Evolutionary conservation across 306 rosid genomes (phyloP).

Genomic region (Astragalus glycyphyllos): DNA sequence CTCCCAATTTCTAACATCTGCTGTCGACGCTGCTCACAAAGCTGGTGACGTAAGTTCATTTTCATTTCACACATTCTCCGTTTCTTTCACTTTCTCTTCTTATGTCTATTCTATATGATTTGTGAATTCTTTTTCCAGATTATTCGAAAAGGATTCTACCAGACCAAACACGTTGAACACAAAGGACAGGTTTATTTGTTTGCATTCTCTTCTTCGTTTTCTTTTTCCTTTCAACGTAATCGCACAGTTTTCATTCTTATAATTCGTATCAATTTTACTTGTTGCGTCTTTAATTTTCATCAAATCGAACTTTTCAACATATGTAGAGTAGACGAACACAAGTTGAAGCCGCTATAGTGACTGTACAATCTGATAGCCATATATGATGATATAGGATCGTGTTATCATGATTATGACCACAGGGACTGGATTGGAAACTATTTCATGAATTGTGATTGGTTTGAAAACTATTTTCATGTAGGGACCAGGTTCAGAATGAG

Average conservation of each 20-base stretch:
- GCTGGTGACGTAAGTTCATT: conserved; percentile 75
- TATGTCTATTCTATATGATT: background rate
- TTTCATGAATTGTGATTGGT: background rate
- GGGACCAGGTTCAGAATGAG: background rate
- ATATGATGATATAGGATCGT: background rate
- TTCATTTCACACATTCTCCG: conserved; percentile 1
- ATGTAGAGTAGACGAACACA: background rate
- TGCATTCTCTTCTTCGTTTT: background rate
- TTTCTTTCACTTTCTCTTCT: background rate
- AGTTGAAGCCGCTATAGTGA: background rate
- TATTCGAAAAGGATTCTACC: conserved; percentile 80
- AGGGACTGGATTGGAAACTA: background rate
- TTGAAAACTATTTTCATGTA: background rate
- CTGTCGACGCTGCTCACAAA: conserved; percentile 79
- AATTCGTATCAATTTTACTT: background rate
- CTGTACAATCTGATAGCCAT: background rate
- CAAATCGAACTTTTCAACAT: background rate
- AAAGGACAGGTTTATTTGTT: conserved; percentile 77
- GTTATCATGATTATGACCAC: background rate
- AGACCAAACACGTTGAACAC: conserved; percentile 77
- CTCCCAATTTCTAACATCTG: conserved; percentile 68
- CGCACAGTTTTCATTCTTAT: background rate
- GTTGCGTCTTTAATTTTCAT: background rate
- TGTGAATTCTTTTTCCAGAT: conserved; percentile 50
- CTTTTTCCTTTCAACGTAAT: background rate